Conservation (phyloP, 2,329 filamentous ascomycete genomes). For the Byssothecium circinans region DNA sequence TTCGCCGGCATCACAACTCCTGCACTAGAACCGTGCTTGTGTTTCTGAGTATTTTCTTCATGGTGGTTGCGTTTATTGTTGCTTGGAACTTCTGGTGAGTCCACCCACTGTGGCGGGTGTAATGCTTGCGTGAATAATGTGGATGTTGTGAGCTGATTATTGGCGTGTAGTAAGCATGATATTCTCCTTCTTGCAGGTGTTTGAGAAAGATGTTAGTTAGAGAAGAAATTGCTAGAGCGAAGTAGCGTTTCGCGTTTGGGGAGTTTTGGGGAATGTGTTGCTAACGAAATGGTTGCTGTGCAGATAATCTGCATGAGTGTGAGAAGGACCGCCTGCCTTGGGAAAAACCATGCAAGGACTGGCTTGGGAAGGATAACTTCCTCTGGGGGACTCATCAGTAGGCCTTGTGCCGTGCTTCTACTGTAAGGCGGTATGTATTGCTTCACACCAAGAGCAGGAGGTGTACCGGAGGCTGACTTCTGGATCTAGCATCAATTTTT, state of each 20-base stretch:
- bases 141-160: not conserved
- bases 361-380: conserved; percentile 19
- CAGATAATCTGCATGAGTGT: conserved; percentile 24
- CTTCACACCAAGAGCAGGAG: too few species aligned
- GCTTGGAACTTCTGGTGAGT: conserved; percentile 23
- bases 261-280: not conserved
- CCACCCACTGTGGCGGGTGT: too few species aligned
- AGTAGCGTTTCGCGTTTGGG: too few species aligned
- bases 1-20: conserved; percentile 8
- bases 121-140: not conserved
- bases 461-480: too few species aligned
- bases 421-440: too few species aligned
- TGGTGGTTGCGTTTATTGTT: conserved; percentile 20
- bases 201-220: too few species aligned
- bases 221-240: too few species aligned
- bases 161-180: not conserved
- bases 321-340: conserved; percentile 26
- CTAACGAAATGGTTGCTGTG: not conserved
- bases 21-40: conserved; percentile 19
- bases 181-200: too few species aligned
- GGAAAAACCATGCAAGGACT: conserved; percentile 28
- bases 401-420: too few species aligned
- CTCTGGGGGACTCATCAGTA: not conserved
- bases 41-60: conserved; percentile 14
- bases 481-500: too few species aligned